These are phyloP conservation scores for Chlamydomonas sphaeroides DNA, from an alignment of 139 green algal species.

Conservation along the genomic window DNA sequence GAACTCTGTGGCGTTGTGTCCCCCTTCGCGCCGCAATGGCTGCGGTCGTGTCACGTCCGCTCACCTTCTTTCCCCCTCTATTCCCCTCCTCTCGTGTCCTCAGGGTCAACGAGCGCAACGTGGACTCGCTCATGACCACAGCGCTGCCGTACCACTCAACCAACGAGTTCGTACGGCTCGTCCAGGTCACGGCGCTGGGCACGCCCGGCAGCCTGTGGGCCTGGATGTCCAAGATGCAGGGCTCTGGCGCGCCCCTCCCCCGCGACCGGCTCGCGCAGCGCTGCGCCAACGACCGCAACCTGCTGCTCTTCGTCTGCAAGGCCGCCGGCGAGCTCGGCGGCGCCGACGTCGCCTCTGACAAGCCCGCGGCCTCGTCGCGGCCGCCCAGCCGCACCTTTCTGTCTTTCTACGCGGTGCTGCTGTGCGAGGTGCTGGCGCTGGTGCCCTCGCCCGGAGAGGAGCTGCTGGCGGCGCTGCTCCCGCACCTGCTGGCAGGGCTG, in stretches of 20 bases:
- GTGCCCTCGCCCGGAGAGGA: constrained; percentile 42
- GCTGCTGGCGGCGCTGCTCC: constrained; percentile 67
- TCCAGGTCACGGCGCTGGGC: constrained; percentile 75
- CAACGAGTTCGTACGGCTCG: constrained; percentile 90
- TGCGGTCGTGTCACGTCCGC: too few relatives aligned
- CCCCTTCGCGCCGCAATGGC: too few relatives aligned
- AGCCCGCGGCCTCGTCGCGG: background rate
- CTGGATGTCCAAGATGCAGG: constrained; percentile 78
- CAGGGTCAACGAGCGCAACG: constrained; percentile 87
- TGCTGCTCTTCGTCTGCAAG: constrained; percentile 70
- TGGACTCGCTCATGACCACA: constrained; percentile 75
- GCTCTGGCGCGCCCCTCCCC: constrained; percentile 70
- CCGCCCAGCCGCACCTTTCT: constrained; percentile 45
- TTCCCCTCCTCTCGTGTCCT: background rate
- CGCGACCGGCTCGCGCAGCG: constrained; percentile 72
- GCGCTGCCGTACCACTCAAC: constrained; percentile 91
- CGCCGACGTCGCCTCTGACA: background rate
- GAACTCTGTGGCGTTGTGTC: too few relatives aligned
- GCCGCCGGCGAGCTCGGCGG: constrained; percentile 51
- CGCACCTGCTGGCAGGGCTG: constrained; percentile 76
- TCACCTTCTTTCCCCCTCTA: background rate
- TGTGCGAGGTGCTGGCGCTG: constrained; percentile 65
- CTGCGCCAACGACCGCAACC: constrained; percentile 70
- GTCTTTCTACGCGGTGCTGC: constrained; percentile 77
- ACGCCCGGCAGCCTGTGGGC: constrained; percentile 54